A percentile compares a stretch with the other conserved stretches of the same genome.
Conservation (phyloP, 2,329 filamentous ascomycete species). For the Venturia pyrina region DNA sequence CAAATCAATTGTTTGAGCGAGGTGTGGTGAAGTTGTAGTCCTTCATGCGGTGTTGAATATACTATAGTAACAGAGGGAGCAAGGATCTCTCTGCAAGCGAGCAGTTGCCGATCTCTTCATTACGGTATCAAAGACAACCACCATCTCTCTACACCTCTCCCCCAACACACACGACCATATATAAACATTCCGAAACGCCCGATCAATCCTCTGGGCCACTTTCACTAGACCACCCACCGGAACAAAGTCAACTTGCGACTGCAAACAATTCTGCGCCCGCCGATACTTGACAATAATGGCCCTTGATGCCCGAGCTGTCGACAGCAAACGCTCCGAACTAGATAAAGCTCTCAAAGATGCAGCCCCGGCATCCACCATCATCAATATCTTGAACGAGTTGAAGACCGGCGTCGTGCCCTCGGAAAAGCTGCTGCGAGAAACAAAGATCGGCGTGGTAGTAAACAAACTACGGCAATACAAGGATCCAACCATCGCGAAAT, state of each 20-base stretch:
- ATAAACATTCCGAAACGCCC: neutral
- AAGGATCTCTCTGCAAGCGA: neutral
- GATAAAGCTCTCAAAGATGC: constrained; percentile 67
- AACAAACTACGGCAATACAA: constrained; percentile 79
- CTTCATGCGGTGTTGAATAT: neutral
- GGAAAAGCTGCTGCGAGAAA: constrained; percentile 82
- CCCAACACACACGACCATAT: neutral
- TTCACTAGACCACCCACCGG: neutral
- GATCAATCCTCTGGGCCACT: neutral
- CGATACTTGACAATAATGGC: constrained; percentile 15
- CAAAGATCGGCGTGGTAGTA: constrained; percentile 82
- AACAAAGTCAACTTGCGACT: neutral
- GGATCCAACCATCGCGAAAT: constrained; percentile 58
- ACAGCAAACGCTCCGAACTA: constrained; percentile 65
- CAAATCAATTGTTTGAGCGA: neutral
- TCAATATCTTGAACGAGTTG: constrained; percentile 65
- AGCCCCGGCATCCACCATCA: constrained; percentile 61
- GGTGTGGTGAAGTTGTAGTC: neutral
- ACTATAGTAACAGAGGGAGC: neutral
- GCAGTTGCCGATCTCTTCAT: neutral
- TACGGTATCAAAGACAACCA: neutral
- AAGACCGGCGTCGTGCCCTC: constrained; percentile 74
- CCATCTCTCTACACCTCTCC: neutral
- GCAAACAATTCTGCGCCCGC: neutral
- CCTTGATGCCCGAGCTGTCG: constrained; percentile 78